phyloP scores from a whole-genome alignment of 2,329 filamentous ascomycete genomes.

The Teratosphaeriaceae sp. region DNA sequence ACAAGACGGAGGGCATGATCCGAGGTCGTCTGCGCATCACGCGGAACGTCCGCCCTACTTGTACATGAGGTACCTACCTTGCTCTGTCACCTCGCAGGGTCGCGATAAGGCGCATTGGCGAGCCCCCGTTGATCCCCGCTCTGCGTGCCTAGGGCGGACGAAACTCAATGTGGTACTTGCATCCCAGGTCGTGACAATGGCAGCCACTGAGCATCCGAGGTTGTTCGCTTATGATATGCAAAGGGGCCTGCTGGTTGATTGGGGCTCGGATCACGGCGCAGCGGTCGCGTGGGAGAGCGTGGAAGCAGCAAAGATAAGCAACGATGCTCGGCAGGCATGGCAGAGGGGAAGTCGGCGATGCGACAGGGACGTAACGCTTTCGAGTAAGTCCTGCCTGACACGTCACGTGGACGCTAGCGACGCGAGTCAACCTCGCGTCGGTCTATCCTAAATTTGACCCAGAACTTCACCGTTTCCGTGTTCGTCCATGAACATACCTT shows the following conservation, averaged over 20 bases:
- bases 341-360: background rate
- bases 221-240: too few species aligned
- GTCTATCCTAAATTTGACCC: too few species aligned
- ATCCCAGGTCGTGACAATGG: background rate
- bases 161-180: slow-evolving; percentile 2
- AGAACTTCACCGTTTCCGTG: too few species aligned
- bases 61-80: background rate
- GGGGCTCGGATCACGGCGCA: too few species aligned
- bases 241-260: too few species aligned
- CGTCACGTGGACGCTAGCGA: too few species aligned
- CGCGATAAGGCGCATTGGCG: slow-evolving; percentile 1
- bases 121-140: background rate
- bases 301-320: slow-evolving; percentile 1
- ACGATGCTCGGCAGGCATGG: background rate
- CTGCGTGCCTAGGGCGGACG: background rate
- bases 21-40: background rate
- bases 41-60: background rate
- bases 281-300: background rate
- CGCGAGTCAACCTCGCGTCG: too few species aligned
- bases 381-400: background rate
- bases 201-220: too few species aligned
- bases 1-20: too few species aligned
- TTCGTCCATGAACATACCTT: too few species aligned
- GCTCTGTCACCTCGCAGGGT: background rate
- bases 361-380: background rate